Evolutionary conservation across 352 stramenopile genomes (phyloP).

Genomic region (Hyaloperonospora arabidopsidis): DNA sequence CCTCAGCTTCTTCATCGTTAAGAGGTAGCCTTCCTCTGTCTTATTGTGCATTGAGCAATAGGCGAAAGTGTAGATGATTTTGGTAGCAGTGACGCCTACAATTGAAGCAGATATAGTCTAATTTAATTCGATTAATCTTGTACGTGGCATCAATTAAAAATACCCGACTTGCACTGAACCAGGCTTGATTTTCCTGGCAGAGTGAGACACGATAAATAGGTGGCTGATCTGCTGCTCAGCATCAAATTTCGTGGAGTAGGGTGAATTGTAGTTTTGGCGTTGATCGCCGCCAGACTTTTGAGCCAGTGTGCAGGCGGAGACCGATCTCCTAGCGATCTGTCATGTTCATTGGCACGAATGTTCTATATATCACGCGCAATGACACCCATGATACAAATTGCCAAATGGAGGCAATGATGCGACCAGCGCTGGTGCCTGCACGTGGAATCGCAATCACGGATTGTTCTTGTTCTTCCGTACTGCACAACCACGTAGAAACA

Average conservation of each 20-base stretch:
- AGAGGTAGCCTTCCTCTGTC: too few relatives aligned
- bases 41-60: too few relatives aligned
- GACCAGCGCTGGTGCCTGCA: neutral
- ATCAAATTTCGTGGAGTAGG: neutral
- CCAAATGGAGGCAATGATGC: neutral
- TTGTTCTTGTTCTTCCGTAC: neutral
- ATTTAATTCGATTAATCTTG: neutral
- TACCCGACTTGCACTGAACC: neutral
- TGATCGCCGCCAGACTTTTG: neutral
- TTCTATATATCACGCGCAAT: neutral
- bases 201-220: slow-evolving; percentile 1
- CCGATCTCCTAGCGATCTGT: neutral
- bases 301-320: neutral
- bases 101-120: neutral
- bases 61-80: too few relatives aligned
- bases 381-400: neutral
- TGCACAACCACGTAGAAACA: neutral
- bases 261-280: neutral
- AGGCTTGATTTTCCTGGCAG: neutral
- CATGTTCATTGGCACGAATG: neutral
- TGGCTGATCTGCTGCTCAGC: neutral
- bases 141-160: neutral
- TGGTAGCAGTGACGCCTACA: too few relatives aligned
- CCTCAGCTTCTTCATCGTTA: too few relatives aligned
- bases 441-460: neutral